Evolutionary conservation across 805 yeast genomes (phyloP), one percentile per base, ranked within the genome.

Genomic region (Kodamaea laetipori): DNA sequence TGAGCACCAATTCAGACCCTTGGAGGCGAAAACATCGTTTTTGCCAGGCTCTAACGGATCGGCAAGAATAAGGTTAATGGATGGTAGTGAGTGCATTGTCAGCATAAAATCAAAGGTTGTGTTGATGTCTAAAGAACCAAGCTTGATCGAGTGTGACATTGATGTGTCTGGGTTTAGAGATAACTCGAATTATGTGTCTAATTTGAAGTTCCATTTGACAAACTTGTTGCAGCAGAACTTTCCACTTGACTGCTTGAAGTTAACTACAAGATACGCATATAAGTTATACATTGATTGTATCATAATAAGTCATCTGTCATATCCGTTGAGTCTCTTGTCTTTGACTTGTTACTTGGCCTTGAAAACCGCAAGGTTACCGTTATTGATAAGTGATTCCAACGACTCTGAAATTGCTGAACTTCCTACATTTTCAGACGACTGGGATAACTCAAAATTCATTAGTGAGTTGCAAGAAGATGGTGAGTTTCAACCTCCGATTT

Each of bases 11-110:
- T 86, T 86, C 57, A 76, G 97, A 51, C 96, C 97, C 0, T 64
- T 94, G 37, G 95, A 89, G 57, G 86, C 95, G 3, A 81, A 80
- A 10, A 81, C 87, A 6, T 84, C 84, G 39, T 85, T 92, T 54
- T 71, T 94, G 46, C 94, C 96, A 0, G 79, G 83, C 40, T 86
- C 97, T 3, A 88, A 92, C 65, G 99, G 99, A 10, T 90, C 97
- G 2, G 85, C 97, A 0, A 77, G 96, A 66, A 79, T 92, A 13
- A 76, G 90, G 50, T 77, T 89, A 25, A 76, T 86, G 38, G 98
- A 92, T 63, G 98, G 99, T 16, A 80, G 89, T 48, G 98, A 94
- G 64, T 89, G 96, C 55, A 84, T 94, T 25, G 92, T 89, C 4
- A 94, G 97, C 57, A 77, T 92, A 37, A 94, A 94, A 64, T 80